A percentile compares a stretch with the other conserved stretches of the same genome.
Conservation (phyloP, 768 basidiomycete genomes). For the Myochromella boudieri region DNA sequence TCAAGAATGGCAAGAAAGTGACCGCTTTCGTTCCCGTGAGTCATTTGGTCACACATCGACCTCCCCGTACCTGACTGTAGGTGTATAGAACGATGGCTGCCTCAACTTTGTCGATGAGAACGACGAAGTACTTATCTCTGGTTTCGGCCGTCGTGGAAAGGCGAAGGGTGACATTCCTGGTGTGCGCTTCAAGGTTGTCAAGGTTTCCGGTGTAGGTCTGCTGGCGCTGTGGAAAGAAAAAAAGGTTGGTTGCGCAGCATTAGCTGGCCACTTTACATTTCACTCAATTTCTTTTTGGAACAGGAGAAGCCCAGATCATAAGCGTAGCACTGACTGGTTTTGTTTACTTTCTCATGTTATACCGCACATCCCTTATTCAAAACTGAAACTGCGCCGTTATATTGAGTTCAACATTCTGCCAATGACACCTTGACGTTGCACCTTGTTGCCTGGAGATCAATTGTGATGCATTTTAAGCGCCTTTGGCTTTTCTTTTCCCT, state of each 20-base stretch:
- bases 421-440: neutral
- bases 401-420: neutral
- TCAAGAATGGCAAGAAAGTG: constrained; percentile 99
- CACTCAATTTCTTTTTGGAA: constrained; percentile 5
- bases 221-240: constrained; percentile 99
- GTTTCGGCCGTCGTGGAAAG: constrained; percentile 99
- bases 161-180: constrained; percentile 99
- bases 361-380: constrained; percentile 8
- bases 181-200: constrained; percentile 99
- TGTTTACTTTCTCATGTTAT: constrained; percentile 11
- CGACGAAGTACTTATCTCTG: constrained; percentile 99
- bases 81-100: constrained; percentile 86
- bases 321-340: constrained; percentile 15
- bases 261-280: neutral
- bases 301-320: constrained; percentile 76
- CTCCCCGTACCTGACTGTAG: constrained; percentile 5
- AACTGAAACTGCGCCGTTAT: constrained; percentile 3
- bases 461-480: constrained; percentile 2
- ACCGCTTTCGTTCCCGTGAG: constrained; percentile 98
- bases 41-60: constrained; percentile 19
- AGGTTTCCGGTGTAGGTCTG: constrained; percentile 99
- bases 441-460: neutral
- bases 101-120: constrained; percentile 99
- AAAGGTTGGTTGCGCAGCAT: constrained; percentile 63
- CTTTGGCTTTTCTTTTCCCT: constrained; percentile 4